These are phyloP conservation scores for Apiotrichum domesticum DNA, from an alignment of 1,284 basidiomycete species.

Conservation along the genomic window DNA sequence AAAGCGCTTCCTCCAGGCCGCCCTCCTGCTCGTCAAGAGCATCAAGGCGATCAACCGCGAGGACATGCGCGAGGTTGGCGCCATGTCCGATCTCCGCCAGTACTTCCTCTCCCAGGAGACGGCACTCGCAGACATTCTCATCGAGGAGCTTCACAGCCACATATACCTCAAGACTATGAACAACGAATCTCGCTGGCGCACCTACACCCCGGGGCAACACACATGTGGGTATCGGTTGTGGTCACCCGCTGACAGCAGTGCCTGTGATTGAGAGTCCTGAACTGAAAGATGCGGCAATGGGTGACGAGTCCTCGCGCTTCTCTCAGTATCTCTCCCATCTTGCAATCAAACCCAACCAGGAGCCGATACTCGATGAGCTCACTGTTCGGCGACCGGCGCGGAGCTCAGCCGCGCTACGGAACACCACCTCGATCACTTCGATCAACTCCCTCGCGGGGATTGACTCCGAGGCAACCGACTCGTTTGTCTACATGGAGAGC, in stretches of 20 bases:
- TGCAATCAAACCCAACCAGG: conserved; percentile 64
- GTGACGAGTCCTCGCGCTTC: conserved; percentile 32
- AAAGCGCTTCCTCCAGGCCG: conserved; percentile 84
- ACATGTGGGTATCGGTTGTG: conserved; percentile 49
- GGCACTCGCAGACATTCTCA: conserved; percentile 83
- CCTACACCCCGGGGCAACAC: conserved; percentile 75
- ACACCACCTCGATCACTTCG: conserved; percentile 45
- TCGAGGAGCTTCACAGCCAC: conserved; percentile 95
- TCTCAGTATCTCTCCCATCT: conserved; percentile 64
- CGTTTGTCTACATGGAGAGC: conserved; percentile 89
- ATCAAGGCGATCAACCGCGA: conserved; percentile 84
- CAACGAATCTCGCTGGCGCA: conserved; percentile 85
- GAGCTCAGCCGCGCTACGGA: conserved; percentile 1
- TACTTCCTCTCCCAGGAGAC: conserved; percentile 85
- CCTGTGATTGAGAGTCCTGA: conserved; percentile 7
- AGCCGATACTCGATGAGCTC: conserved; percentile 53
- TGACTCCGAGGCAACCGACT: conserved; percentile 39
- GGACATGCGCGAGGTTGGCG: conserved; percentile 92
- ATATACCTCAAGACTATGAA: conserved; percentile 97
- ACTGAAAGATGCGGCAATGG: background rate
- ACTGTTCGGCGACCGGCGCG: background rate
- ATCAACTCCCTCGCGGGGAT: conserved; percentile 35
- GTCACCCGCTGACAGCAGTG: conserved; percentile 10
- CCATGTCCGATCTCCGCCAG: conserved; percentile 76
- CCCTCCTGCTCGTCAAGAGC: conserved; percentile 79